These are phyloP conservation scores for Pistacia vera DNA, from an alignment of 345 rosid species.

Conservation along the genomic window DNA sequence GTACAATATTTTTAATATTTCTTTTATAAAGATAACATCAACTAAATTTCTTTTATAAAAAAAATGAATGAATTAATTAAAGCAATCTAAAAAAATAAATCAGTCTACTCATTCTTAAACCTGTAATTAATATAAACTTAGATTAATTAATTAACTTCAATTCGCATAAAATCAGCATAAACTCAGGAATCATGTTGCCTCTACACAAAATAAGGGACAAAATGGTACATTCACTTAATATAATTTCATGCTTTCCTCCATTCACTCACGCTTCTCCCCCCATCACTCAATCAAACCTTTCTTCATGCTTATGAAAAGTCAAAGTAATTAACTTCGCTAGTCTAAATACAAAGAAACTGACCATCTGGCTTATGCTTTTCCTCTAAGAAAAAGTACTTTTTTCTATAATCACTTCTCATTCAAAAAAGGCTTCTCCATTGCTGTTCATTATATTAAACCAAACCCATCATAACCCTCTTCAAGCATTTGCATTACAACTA, in stretches of 20 bases:
- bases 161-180: not conserved
- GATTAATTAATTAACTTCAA: not conserved
- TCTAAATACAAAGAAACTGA: conserved; percentile 32
- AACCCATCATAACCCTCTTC: not conserved
- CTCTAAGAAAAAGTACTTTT: conserved; percentile 13
- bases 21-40: too few relatives aligned
- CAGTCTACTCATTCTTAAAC: too few relatives aligned
- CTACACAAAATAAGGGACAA: conserved; percentile 7
- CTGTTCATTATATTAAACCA: not conserved
- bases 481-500: conserved; percentile 1
- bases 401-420: not conserved
- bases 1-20: too few relatives aligned
- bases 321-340: conserved; percentile 5
- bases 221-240: conserved; percentile 9
- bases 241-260: not conserved
- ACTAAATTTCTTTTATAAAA: too few relatives aligned
- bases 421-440: not conserved
- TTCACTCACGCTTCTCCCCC: conserved; percentile 12
- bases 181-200: not conserved
- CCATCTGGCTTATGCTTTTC: conserved; percentile 14
- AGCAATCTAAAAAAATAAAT: too few relatives aligned
- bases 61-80: too few relatives aligned
- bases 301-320: conserved; percentile 31
- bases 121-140: too few relatives aligned
- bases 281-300: conserved; percentile 20